Evolutionary conservation across 345 rosid species (phyloP).

Genomic region (Linum trigynum): DNA sequence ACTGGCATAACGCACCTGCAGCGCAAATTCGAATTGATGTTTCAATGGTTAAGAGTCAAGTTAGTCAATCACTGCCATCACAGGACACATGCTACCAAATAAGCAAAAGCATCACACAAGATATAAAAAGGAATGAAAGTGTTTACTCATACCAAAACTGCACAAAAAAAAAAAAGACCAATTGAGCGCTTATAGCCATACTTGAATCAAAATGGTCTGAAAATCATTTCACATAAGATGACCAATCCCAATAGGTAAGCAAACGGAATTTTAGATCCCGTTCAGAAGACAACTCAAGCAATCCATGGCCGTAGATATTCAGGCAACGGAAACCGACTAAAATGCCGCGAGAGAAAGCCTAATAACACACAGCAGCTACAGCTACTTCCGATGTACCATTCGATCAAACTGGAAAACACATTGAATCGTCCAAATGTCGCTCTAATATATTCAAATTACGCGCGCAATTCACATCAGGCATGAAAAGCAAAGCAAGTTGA

Average conservation of each 20-base stretch:
- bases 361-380: neutral
- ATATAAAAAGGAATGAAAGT: neutral
- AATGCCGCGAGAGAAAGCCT: neutral
- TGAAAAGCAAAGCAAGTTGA: neutral
- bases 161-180: neutral
- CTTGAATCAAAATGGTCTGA: neutral
- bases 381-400: neutral
- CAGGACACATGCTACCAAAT: neutral
- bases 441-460: neutral
- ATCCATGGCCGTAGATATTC: neutral
- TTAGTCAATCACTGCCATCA: neutral
- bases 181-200: neutral
- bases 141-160: neutral
- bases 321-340: neutral
- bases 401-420: neutral
- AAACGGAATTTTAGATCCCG: neutral
- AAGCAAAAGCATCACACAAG: neutral
- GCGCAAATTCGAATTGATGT: neutral
- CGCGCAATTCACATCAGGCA: neutral
- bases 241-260: neutral
- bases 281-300: neutral
- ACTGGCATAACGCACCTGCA: slow-evolving; percentile 82
- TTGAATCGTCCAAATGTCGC: neutral
- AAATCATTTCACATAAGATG: neutral
- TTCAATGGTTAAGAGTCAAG: neutral